These are phyloP conservation scores for Gracilaria domingensis DNA, from an alignment of 23 red algal genomes.

Conservation along the genomic window DNA sequence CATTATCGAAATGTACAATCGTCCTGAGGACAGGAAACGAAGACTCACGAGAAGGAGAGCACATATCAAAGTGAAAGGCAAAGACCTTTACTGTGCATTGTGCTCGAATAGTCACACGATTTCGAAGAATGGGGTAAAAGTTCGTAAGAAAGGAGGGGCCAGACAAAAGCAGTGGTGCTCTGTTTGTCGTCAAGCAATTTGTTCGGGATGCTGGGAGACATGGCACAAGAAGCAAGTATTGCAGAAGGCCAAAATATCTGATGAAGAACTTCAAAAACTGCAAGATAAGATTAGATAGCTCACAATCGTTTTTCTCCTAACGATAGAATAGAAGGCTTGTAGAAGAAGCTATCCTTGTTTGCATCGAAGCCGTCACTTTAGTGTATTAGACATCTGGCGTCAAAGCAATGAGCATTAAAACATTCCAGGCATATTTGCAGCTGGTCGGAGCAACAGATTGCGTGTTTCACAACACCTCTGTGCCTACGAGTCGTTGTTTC, in stretches of 20 bases:
- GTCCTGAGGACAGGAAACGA: slow-evolving; percentile 15
- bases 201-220: not conserved
- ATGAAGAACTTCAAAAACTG: not conserved
- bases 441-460: too few species aligned
- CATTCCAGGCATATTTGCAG: too few species aligned
- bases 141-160: slow-evolving; percentile 12
- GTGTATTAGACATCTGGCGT: too few species aligned
- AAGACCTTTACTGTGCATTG: slow-evolving; percentile 21
- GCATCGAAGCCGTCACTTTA: too few species aligned
- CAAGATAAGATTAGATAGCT: not conserved
- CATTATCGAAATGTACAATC: slow-evolving; percentile 45
- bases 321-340: too few species aligned
- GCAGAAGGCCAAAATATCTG: not conserved
- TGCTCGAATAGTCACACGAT: slow-evolving; percentile 15
- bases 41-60: not conserved
- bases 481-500: too few species aligned
- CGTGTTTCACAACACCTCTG: too few species aligned
- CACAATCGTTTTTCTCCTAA: not conserved
- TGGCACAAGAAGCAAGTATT: not conserved
- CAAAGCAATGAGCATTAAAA: too few species aligned
- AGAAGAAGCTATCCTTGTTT: too few species aligned
- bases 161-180: not conserved
- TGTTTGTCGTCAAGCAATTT: slow-evolving; percentile 29
- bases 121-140: not conserved
- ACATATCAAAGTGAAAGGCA: slow-evolving; percentile 18